These are phyloP conservation scores for Globisporangium nodosum DNA, from an alignment of 352 stramenopile species.

Conservation along the genomic window DNA sequence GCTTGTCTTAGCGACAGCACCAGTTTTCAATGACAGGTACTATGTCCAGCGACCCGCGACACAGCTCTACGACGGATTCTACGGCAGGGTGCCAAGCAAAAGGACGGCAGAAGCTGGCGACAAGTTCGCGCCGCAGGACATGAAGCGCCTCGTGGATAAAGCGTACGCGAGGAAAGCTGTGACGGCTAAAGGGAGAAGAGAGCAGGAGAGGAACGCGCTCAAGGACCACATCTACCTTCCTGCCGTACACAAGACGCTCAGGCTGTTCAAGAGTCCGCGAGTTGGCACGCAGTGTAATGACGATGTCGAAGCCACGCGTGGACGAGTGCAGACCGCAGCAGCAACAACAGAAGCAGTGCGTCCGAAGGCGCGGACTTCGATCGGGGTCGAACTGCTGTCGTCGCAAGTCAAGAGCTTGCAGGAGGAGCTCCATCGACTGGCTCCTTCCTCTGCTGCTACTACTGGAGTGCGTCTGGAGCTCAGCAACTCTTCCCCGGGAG, in stretches of 20 bases:
- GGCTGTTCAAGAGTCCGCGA: slow-evolving; percentile 6
- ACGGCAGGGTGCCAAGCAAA: slow-evolving; percentile 3
- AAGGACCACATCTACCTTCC: slow-evolving; percentile 29
- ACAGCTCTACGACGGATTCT: background rate
- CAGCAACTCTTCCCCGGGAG: background rate
- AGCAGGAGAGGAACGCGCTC: slow-evolving; percentile 14
- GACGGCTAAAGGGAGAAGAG: slow-evolving; percentile 5
- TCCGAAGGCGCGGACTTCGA: background rate
- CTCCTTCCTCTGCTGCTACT: background rate
- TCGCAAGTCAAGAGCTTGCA: slow-evolving; percentile 34
- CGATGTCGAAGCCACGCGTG: background rate
- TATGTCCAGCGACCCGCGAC: background rate
- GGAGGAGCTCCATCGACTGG: slow-evolving; percentile 12
- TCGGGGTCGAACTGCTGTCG: slow-evolving; percentile 31
- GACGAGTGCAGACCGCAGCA: background rate
- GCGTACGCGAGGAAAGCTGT: slow-evolving; percentile 12
- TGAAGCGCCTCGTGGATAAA: slow-evolving; percentile 12
- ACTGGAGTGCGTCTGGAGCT: background rate
- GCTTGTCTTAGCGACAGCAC: background rate
- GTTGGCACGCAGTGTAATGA: background rate
- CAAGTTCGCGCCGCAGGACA: slow-evolving; percentile 9
- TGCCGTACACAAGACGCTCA: slow-evolving; percentile 19
- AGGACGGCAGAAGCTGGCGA: background rate
- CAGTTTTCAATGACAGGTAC: background rate
- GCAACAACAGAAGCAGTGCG: background rate